Evolutionary conservation across 2,329 filamentous ascomycete genomes (phyloP).

Genomic region (Ilyonectria sp.): DNA sequence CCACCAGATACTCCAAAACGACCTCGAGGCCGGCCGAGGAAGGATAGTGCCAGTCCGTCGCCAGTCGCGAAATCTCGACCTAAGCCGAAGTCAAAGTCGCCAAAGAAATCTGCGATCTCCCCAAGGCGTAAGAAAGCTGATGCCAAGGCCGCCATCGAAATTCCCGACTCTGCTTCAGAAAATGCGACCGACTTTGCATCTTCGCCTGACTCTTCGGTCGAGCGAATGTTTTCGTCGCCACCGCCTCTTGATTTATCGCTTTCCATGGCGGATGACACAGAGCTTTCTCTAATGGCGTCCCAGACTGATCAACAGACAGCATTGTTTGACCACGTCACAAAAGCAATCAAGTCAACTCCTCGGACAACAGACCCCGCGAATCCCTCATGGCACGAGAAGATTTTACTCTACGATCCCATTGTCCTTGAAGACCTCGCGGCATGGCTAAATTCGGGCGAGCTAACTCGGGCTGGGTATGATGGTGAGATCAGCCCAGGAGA

Average conservation of each 20-base stretch:
- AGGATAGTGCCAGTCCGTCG: slow-evolving; percentile 43
- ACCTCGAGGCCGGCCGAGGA: slow-evolving; percentile 60
- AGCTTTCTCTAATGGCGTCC: slow-evolving; percentile 58
- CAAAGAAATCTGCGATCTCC: slow-evolving; percentile 34
- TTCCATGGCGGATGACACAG: slow-evolving; percentile 61
- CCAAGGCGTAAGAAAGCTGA: slow-evolving; percentile 35
- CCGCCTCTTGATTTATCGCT: slow-evolving; percentile 59
- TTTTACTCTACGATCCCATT: slow-evolving; percentile 93
- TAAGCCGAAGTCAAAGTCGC: slow-evolving; percentile 26
- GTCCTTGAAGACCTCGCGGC: slow-evolving; percentile 86
- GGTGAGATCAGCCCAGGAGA: slow-evolving; percentile 74
- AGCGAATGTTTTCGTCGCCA: slow-evolving; percentile 62
- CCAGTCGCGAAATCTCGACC: slow-evolving; percentile 13
- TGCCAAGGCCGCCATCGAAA: slow-evolving; percentile 57
- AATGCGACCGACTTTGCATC: slow-evolving; percentile 45
- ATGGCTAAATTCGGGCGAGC: slow-evolving; percentile 84
- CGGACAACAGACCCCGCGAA: slow-evolving; percentile 63
- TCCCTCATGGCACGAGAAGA: slow-evolving; percentile 91
- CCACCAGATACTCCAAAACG: slow-evolving; percentile 53
- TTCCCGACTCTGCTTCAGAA: slow-evolving; percentile 67
- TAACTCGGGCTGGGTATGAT: slow-evolving; percentile 75
- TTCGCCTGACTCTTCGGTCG: slow-evolving; percentile 54
- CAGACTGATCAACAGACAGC: slow-evolving; percentile 60
- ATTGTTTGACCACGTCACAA: slow-evolving; percentile 68
- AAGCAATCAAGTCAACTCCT: slow-evolving; percentile 67